phyloP scores from a whole-genome alignment of 345 rosid species.

The Eucalyptus caleyi region DNA sequence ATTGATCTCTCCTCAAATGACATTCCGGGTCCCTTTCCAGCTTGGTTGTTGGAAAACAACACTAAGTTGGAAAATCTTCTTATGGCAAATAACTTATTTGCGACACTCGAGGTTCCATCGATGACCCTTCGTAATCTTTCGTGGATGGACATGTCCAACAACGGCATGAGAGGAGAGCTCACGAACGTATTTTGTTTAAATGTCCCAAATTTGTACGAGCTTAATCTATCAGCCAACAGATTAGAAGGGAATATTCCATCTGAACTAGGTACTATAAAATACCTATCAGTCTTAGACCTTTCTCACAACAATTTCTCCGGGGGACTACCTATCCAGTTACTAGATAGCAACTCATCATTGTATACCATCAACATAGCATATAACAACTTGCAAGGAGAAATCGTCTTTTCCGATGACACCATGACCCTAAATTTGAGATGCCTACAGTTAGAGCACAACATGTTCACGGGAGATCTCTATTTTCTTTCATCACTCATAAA shows the following conservation, averaged over 20 bases:
- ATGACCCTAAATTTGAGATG: accelerated
- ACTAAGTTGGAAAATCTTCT: accelerated
- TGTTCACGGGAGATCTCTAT: too few species aligned
- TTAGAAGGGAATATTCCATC: neutral
- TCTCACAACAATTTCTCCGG: neutral
- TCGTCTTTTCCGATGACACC: too few species aligned
- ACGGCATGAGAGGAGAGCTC: neutral
- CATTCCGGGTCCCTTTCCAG: neutral
- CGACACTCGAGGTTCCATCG: accelerated
- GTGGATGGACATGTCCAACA: neutral
- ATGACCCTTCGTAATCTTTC: neutral
- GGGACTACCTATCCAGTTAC: neutral
- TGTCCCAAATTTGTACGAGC: accelerated
- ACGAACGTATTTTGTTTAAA: neutral
- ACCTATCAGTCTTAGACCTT: accelerated
- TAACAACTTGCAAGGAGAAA: neutral
- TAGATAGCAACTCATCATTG: neutral
- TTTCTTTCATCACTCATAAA: too few species aligned
- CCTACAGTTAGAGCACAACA: too few species aligned
- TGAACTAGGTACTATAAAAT: too few species aligned
- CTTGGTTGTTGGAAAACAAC: neutral
- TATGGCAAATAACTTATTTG: neutral
- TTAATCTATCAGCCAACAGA: neutral
- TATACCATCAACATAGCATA: accelerated
- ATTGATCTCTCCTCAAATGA: neutral